phyloP scores from a whole-genome alignment of 2,329 filamentous ascomycete species.

The Calonectria honghensis region DNA sequence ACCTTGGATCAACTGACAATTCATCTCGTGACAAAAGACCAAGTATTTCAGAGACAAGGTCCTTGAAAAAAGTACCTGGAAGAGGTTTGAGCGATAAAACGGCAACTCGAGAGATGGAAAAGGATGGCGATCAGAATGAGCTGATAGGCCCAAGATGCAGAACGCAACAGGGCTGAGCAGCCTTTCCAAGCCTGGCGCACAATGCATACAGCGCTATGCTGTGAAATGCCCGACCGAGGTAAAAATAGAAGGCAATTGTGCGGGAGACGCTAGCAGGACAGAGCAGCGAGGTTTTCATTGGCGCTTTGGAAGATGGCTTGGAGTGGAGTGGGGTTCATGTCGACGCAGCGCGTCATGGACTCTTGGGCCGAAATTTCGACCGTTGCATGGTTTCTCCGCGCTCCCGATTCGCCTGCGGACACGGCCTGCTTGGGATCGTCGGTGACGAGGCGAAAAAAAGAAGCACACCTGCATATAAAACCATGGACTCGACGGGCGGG shows the following conservation, averaged over 20 bases:
- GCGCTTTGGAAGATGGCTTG: not conserved
- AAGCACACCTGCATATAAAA: not conserved
- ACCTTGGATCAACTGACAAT: not conserved
- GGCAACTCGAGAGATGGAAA: not conserved
- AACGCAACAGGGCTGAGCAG: not conserved
- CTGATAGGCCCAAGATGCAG: not conserved
- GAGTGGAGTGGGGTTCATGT: conserved; percentile 1
- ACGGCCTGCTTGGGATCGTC: conserved; percentile 6
- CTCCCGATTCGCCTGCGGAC: conserved; percentile 7
- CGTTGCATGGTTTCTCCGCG: conserved; percentile 4
- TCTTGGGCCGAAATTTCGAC: conserved; percentile 6
- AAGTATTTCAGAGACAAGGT: not conserved
- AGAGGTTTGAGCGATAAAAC: not conserved
- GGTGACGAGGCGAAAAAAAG: not conserved
- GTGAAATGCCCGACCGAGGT: not conserved
- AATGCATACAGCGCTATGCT: not conserved
- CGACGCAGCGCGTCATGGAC: conserved; percentile 9
- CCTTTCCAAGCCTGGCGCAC: not conserved
- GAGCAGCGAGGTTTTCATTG: not conserved
- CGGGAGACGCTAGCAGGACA: conserved; percentile 1
- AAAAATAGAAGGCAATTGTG: not conserved
- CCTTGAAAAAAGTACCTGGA: not conserved
- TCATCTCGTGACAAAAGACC: not conserved
- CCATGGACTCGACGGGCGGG: conserved; percentile 1
- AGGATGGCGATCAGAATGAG: not conserved